Conservation (phyloP, 2,329 filamentous ascomycete genomes). For the Uncinocarpus reesii region DNA sequence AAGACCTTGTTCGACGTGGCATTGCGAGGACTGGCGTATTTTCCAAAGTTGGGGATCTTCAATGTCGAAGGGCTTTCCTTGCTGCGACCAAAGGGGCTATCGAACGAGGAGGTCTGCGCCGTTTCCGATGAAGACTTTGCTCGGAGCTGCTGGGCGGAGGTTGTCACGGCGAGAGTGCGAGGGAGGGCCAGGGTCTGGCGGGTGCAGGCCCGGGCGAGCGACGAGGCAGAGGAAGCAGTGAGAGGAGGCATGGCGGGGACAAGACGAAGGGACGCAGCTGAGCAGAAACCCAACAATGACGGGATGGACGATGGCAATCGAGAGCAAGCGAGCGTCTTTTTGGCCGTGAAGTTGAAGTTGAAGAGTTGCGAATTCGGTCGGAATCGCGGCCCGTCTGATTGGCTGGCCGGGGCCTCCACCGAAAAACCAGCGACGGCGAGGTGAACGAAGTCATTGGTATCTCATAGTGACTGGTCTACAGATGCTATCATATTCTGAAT, state of each 20-base stretch:
- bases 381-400: slow-evolving; percentile 35
- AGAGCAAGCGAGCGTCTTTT: slow-evolving; percentile 14
- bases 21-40: slow-evolving; percentile 65
- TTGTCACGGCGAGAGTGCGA: slow-evolving; percentile 29
- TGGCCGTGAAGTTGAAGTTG: slow-evolving; percentile 1
- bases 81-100: slow-evolving; percentile 47
- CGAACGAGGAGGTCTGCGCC: slow-evolving; percentile 33
- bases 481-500: too few species aligned
- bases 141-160: slow-evolving; percentile 35
- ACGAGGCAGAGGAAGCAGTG: slow-evolving; percentile 54
- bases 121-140: slow-evolving; percentile 27
- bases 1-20: slow-evolving; percentile 74
- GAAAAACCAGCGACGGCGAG: background rate
- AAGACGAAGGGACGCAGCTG: slow-evolving; percentile 23
- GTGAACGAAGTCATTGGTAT: too few species aligned
- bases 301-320: slow-evolving; percentile 8
- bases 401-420: slow-evolving; percentile 19
- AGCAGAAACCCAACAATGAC: slow-evolving; percentile 19
- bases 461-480: too few species aligned
- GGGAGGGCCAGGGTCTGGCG: slow-evolving; percentile 38
- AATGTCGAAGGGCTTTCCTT: slow-evolving; percentile 43
- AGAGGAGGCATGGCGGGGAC: slow-evolving; percentile 53
- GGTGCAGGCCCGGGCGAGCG: slow-evolving; percentile 51
- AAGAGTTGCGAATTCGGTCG: slow-evolving; percentile 18
- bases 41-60: slow-evolving; percentile 78